Conservation (phyloP, 129 eudicot genomes). For the Ambrosia trifida region DNA sequence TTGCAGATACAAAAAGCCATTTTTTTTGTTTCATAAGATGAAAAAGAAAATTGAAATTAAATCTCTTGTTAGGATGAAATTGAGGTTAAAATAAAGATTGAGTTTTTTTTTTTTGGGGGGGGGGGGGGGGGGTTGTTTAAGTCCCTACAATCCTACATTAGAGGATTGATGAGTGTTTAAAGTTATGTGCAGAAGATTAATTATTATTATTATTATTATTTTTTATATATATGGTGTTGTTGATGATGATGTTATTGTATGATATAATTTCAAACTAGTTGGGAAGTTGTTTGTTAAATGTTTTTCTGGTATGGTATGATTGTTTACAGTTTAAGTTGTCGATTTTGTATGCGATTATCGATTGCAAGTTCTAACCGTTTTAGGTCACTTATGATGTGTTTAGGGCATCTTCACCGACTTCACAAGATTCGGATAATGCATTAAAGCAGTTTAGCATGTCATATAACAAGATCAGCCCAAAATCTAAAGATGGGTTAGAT, state of each 20-base stretch:
- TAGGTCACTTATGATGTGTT: slow-evolving; percentile 19
- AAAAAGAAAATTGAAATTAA: not conserved
- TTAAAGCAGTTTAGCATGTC: slow-evolving; percentile 66
- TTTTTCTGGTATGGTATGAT: slow-evolving; percentile 7
- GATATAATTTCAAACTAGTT: too few relatives aligned
- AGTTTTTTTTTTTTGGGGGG: not conserved
- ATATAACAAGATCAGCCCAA: slow-evolving; percentile 55
- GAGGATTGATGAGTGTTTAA: slow-evolving; percentile 17
- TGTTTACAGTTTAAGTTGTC: slow-evolving; percentile 5
- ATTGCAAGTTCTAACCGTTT: slow-evolving; percentile 13
- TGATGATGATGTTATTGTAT: not conserved
- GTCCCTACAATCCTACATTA: not conserved
- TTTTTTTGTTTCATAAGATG: not conserved
- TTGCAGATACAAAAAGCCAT: not conserved
- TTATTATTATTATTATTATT: too few relatives aligned
- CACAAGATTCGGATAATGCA: slow-evolving; percentile 34
- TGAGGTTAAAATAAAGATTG: not conserved
- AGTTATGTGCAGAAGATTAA: slow-evolving; percentile 1
- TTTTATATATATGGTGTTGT: not conserved
- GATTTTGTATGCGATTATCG: not conserved
- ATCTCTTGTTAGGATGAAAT: not conserved
- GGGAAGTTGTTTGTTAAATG: too few relatives aligned
- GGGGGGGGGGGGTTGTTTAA: too few relatives aligned
- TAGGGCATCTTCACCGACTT: slow-evolving; percentile 48
- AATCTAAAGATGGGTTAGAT: slow-evolving; percentile 46